Percentiles rank a stretch among this genome's conserved stretches.
phyloP scores from a whole-genome alignment of 1,284 basidiomycete species.

The Malassezia obtusa region DNA sequence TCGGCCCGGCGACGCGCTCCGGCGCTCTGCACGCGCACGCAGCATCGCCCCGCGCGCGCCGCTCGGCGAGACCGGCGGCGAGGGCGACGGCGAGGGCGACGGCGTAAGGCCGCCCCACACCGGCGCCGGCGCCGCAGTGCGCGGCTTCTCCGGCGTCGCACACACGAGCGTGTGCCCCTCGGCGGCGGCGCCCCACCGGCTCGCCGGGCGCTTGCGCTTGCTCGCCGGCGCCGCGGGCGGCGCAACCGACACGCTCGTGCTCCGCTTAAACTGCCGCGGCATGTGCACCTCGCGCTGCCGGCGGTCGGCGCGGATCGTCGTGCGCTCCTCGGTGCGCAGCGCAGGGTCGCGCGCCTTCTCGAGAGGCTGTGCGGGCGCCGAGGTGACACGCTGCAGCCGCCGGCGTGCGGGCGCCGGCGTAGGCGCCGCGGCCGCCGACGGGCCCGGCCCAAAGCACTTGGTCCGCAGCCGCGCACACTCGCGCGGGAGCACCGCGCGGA shows the following conservation, averaged over 20 bases:
- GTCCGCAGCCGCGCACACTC: slow-evolving; percentile 31
- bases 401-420: background rate
- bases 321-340: slow-evolving; percentile 6
- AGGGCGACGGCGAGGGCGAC: background rate
- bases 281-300: slow-evolving; percentile 13
- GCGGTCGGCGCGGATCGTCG: background rate
- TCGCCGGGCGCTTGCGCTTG: slow-evolving; percentile 5
- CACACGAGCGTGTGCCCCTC: slow-evolving; percentile 8
- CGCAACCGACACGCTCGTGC: background rate
- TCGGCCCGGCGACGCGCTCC: no score
- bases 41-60: no score
- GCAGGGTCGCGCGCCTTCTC: background rate
- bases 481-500: slow-evolving; percentile 21
- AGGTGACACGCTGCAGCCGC: slow-evolving; percentile 1
- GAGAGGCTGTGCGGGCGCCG: background rate
- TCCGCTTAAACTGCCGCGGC: slow-evolving; percentile 8
- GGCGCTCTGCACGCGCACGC: no score
- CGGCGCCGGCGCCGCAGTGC: background rate
- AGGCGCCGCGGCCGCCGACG: background rate
- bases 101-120: no score
- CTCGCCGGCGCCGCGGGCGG: background rate
- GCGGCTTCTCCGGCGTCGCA: slow-evolving; percentile 8
- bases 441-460: slow-evolving; percentile 35
- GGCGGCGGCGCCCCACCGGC: background rate
- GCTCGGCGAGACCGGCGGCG: background rate